A percentile compares a stretch with the other conserved stretches of the same genome.
phyloP scores from a whole-genome alignment of 2,329 filamentous ascomycete genomes.

The Tympanopsis confertula region DNA sequence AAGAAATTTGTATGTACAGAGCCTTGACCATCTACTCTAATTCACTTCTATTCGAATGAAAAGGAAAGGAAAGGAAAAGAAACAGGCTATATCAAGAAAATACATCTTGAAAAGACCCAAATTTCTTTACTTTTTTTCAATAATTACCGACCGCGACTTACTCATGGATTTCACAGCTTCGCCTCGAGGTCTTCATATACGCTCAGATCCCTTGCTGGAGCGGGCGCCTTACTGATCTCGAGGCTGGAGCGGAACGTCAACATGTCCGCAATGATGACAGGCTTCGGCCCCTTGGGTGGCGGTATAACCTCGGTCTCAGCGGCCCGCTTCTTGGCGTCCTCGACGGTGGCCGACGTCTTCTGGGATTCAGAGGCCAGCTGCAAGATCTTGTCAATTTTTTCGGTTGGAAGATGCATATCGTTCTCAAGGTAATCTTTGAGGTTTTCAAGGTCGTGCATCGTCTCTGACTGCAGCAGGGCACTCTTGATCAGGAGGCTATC shows the following conservation, averaged over 20 bases:
- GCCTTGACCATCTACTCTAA: no score
- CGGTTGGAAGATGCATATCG: conserved; percentile 21
- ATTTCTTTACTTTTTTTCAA: no score
- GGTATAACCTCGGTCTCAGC: conserved; percentile 19
- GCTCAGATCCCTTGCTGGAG: conserved; percentile 61
- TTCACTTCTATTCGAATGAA: no score
- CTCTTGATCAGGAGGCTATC: conserved; percentile 2
- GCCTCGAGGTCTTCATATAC: conserved; percentile 78
- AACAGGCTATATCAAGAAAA: no score
- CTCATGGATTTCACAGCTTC: conserved; percentile 64
- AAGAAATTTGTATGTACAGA: no score
- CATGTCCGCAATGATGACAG: conserved; percentile 64
- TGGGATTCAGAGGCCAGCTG: conserved; percentile 24
- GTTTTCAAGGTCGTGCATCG: conserved; percentile 33
- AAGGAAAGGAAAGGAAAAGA: no score
- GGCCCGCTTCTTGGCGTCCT: conserved; percentile 18
- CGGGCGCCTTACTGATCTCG: conserved; percentile 59
- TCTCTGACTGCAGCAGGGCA: conserved; percentile 15
- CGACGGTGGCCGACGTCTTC: conserved; percentile 18
- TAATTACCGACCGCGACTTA: no score
- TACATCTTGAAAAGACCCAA: no score
- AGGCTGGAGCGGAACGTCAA: conserved; percentile 69
- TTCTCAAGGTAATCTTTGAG: conserved; percentile 37
- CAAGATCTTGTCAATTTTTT: conserved; percentile 19
- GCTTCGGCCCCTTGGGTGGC: conserved; percentile 35